Evolutionary conservation across 768 basidiomycete genomes (phyloP).

Genomic region (Cubamyces sp.): DNA sequence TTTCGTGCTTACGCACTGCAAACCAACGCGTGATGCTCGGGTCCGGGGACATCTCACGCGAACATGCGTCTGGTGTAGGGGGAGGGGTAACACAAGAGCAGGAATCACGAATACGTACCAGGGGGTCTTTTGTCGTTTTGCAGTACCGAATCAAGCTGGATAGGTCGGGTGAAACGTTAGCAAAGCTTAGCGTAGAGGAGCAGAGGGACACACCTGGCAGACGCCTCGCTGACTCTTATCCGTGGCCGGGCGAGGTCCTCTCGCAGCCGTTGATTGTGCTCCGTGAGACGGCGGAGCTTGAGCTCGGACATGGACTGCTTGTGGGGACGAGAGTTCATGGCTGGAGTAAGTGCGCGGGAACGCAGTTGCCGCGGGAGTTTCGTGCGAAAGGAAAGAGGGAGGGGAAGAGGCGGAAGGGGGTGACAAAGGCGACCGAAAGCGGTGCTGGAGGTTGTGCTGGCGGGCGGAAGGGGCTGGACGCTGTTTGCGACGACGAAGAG

Average conservation of each 20-base stretch:
- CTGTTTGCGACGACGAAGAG: background rate
- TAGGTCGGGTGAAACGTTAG: background rate
- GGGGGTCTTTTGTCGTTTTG: slow-evolving; percentile 89
- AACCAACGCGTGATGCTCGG: background rate
- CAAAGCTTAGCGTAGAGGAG: background rate
- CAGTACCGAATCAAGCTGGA: slow-evolving; percentile 89
- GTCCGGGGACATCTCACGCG: slow-evolving; percentile 4
- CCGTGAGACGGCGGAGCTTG: slow-evolving; percentile 89
- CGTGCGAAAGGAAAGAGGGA: slow-evolving; percentile 11
- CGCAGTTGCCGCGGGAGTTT: slow-evolving; percentile 15
- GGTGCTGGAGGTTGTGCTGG: slow-evolving; percentile 14
- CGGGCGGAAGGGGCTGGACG: slow-evolving; percentile 15
- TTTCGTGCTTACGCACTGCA: background rate
- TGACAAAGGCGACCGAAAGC: slow-evolving; percentile 9
- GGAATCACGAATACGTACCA: slow-evolving; percentile 54
- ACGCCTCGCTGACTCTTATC: slow-evolving; percentile 90
- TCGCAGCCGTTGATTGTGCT: slow-evolving; percentile 89
- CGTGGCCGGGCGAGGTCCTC: slow-evolving; percentile 92
- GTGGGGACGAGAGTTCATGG: slow-evolving; percentile 76
- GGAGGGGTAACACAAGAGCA: background rate
- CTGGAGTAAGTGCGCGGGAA: slow-evolving; percentile 13
- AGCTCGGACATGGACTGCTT: slow-evolving; percentile 98
- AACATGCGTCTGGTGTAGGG: too few relatives aligned
- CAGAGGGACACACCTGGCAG: slow-evolving; percentile 66
- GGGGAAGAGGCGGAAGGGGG: slow-evolving; percentile 1